phyloP scores from a whole-genome alignment of 306 rosid genomes.

The Ormosia emarginata region DNA sequence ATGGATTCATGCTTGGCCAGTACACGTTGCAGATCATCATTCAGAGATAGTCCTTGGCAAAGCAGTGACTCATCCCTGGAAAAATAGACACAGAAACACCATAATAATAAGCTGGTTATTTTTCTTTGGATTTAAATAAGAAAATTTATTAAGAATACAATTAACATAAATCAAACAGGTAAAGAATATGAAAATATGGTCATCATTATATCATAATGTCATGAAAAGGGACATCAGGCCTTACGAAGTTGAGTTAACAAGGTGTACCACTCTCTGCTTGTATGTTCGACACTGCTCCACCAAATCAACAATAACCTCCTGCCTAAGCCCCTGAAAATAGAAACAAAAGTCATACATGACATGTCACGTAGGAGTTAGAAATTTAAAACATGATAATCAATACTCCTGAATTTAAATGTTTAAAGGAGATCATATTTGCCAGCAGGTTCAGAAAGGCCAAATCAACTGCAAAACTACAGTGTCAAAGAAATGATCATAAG shows the following conservation, averaged over 20 bases:
- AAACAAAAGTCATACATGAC: conserved; percentile 12
- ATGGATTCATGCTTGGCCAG: conserved; percentile 88
- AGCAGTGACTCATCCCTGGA: conserved; percentile 91
- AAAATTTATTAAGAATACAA: not conserved
- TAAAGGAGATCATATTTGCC: not conserved
- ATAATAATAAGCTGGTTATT: not conserved
- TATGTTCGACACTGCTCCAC: conserved; percentile 87
- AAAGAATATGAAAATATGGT: not conserved
- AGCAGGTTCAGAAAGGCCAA: not conserved
- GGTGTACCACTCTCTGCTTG: conserved; percentile 97
- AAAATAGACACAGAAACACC: conserved; percentile 6
- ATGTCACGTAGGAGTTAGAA: not conserved
- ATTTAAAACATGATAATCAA: not conserved
- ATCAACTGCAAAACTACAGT: not conserved
- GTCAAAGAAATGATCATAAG: not conserved
- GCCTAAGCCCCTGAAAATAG: conserved; percentile 71
- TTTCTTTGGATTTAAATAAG: conserved; percentile 15
- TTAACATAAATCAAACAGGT: conserved; percentile 11
- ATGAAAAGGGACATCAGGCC: conserved; percentile 29
- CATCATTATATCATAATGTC: not conserved
- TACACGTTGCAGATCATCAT: conserved; percentile 95
- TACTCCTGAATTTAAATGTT: not conserved
- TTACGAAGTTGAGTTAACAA: conserved; percentile 95
- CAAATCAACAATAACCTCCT: conserved; percentile 95
- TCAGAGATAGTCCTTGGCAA: conserved; percentile 86